Evolutionary conservation across 2,329 filamentous ascomycete species (phyloP), one percentile per base, ranked within the genome.

Genomic region (Alternaria viburni): DNA sequence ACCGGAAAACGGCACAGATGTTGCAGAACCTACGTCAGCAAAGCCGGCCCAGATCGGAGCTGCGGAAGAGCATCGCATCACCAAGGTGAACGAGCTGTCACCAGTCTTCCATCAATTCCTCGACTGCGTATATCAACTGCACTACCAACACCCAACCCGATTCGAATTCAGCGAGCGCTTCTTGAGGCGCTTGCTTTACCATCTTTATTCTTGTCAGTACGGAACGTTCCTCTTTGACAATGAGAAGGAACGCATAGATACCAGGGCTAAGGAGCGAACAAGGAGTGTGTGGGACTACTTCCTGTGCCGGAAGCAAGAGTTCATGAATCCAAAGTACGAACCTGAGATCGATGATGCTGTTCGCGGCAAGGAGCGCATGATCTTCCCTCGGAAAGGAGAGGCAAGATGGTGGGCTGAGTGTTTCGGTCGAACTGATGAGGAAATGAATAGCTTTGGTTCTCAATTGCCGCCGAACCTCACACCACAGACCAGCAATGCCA

Each of bases 161-260:
- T 99, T 99, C 76, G 95, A 99, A 78, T 99, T 93, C 81, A 98
- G 97, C 70, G 96, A 98, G 78, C 89, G 95, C 5, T 98, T 99
- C 79, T 83, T 99, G 7, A 88, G 93, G 25, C 89, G 96, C 19
- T 84, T 99, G 4, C 85, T 98, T 2, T 99, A 98, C 76, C 96
- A 99, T 77, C 86, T 97, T 2, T 95, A 98, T 77, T 95, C 95
- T 0, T 97, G 94, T 69, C 96, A 99, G 77, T 99, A 97, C 68
- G 96, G 96, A 49, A 97, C 95, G 0, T 99, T 99, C 77, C 85
- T 99, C 6, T 97, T 92, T 81, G 97, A 99, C 81, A 96, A 89
- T 59, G 96, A 99, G 79, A 96, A 93, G 74, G 92, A 97, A 73
- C 90, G 96, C 4, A 83, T 88, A 15, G 91, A 96, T 46, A 86